These are phyloP conservation scores for Ceratobasidium sp. DNA, from an alignment of 1,284 basidiomycete genomes.

Conservation along the genomic window DNA sequence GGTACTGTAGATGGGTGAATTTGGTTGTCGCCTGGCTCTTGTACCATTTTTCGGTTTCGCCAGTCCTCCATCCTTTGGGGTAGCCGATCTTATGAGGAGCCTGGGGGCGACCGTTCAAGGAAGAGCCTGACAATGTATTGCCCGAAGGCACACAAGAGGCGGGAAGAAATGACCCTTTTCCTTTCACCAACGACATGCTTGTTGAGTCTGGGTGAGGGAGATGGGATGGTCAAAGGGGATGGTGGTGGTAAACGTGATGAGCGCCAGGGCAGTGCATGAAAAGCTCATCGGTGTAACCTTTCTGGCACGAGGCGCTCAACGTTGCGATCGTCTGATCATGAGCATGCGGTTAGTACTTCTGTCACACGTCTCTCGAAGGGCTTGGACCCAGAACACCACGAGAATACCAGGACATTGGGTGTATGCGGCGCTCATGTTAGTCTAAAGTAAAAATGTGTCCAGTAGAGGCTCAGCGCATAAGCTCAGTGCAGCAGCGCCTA, in stretches of 20 bases:
- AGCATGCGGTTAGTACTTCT: too few species aligned
- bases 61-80: conserved; percentile 25
- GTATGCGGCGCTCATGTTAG: too few species aligned
- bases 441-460: too few species aligned
- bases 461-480: too few species aligned
- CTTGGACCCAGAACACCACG: too few species aligned
- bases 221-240: background rate
- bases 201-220: background rate
- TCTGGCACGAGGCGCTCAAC: background rate
- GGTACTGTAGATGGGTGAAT: conserved; percentile 28
- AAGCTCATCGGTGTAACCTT: background rate
- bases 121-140: conserved; percentile 5
- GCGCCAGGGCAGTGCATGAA: conserved; percentile 6
- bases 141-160: background rate
- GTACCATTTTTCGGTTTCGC: conserved; percentile 30
- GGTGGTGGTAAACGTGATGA: background rate
- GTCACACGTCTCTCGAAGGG: too few species aligned
- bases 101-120: background rate
- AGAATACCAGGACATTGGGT: too few species aligned
- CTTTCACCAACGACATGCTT: background rate
- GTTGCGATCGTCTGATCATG: too few species aligned
- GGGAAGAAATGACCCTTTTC: background rate
- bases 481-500: too few species aligned
- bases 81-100: conserved; percentile 23
- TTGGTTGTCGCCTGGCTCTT: background rate